Conservation (phyloP, 1,139 yeast genomes). For the Taphrina confusa region DNA sequence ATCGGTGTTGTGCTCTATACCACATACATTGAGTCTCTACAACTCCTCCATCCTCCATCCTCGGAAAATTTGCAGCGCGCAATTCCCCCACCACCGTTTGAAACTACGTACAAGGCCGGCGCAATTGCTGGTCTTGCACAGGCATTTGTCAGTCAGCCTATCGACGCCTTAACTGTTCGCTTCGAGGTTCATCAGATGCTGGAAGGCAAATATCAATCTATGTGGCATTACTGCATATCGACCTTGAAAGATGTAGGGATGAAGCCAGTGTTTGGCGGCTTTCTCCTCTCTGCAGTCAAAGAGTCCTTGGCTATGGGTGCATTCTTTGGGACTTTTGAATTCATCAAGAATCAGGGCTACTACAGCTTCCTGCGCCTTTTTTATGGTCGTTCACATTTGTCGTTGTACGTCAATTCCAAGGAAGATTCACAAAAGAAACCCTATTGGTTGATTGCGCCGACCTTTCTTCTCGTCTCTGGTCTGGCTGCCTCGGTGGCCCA, state of each 20-base stretch:
- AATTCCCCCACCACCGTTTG: conserved; percentile 45
- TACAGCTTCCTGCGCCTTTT: conserved; percentile 36
- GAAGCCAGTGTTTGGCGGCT: conserved; percentile 88
- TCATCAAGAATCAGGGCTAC: conserved; percentile 54
- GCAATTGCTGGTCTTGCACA: conserved; percentile 82
- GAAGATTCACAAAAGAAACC: conserved; percentile 9
- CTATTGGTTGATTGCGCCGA: conserved; percentile 49
- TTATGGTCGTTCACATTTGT: conserved; percentile 34
- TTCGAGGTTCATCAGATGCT: conserved; percentile 73
- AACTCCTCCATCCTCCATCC: conserved; percentile 40
- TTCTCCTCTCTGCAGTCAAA: conserved; percentile 69
- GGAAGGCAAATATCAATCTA: conserved; percentile 62
- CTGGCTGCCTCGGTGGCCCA: conserved; percentile 80
- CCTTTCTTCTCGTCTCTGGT: conserved; percentile 81
- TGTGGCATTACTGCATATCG: conserved; percentile 73
- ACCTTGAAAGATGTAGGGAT: conserved; percentile 74
- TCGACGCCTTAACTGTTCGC: conserved; percentile 85
- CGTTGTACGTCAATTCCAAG: conserved; percentile 6
- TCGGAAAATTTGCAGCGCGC: conserved; percentile 10
- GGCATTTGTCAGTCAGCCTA: conserved; percentile 89
- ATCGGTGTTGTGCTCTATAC: conserved; percentile 85
- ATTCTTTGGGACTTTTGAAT: conserved; percentile 81
- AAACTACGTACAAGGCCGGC: conserved; percentile 77
- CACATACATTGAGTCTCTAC: conserved; percentile 59
- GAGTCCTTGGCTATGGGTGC: conserved; percentile 85